Conservation (phyloP, 2,329 filamentous ascomycete species). For the Colletotrichum cereale region DNA sequence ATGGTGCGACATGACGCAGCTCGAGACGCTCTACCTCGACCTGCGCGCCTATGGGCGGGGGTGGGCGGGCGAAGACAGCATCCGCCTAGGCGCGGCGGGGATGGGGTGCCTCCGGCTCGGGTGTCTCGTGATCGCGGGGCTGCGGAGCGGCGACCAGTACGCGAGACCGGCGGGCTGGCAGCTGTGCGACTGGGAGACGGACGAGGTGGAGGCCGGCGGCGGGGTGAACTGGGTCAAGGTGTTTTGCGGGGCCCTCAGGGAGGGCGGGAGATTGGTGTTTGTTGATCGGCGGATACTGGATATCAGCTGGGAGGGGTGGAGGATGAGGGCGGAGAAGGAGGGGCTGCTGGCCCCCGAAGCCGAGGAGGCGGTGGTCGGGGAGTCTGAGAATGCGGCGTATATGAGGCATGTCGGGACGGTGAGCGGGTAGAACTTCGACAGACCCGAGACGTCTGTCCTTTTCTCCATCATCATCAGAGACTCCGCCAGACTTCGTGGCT, state of each 20-base stretch:
- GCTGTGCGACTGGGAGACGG: conserved; percentile 11
- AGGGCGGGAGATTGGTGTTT: conserved; percentile 32
- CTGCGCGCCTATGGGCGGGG: conserved; percentile 25
- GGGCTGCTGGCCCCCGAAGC: not conserved
- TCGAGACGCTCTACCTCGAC: conserved; percentile 37
- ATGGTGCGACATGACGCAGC: conserved; percentile 25
- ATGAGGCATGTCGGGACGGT: conserved; percentile 23
- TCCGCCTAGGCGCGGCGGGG: conserved; percentile 20
- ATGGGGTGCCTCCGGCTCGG: conserved; percentile 30
- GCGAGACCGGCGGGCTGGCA: not conserved
- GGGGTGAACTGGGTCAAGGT: conserved; percentile 37
- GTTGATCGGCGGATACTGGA: conserved; percentile 22
- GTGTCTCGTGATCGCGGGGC: conserved; percentile 26
- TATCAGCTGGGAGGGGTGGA: conserved; percentile 30
- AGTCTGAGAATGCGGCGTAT: not conserved
- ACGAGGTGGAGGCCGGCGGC: conserved; percentile 18
- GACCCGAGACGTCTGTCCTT: not conserved
- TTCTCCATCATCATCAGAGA: too few relatives aligned
- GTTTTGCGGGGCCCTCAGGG: conserved; percentile 30
- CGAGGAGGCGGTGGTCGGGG: not conserved
- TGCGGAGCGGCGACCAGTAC: conserved; percentile 14
- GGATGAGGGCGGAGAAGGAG: conserved; percentile 12
- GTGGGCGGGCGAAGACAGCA: not conserved
- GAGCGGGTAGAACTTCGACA: not conserved
- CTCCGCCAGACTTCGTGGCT: not conserved